Evolutionary conservation across 768 basidiomycete genomes (phyloP).

Genomic region (Cytidiella melzeri): DNA sequence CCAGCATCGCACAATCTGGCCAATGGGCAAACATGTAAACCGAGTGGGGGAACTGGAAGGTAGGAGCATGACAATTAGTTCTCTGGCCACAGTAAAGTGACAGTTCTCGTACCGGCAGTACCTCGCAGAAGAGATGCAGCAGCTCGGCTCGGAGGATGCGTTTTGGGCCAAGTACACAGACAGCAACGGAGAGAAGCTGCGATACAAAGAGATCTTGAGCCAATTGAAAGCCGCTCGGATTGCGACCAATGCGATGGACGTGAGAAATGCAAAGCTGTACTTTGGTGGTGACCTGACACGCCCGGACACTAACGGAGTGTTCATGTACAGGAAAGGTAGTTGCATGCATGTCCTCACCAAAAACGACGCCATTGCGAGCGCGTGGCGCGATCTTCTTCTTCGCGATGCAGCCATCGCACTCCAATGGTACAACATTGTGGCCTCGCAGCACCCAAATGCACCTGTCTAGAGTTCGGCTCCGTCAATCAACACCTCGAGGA

Average conservation of each 20-base stretch:
- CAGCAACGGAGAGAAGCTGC: constrained; percentile 2
- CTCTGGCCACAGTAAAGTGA: background rate
- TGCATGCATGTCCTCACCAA: constrained; percentile 7
- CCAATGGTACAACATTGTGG: background rate
- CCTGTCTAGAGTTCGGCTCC: no score
- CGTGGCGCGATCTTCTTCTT: constrained; percentile 9
- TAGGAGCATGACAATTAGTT: background rate
- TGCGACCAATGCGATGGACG: constrained; percentile 1
- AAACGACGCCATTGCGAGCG: constrained; percentile 8
- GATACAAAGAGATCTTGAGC: constrained; percentile 11
- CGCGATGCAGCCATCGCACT: background rate
- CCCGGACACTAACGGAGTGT: constrained; percentile 5
- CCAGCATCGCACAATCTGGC: background rate
- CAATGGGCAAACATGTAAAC: constrained; percentile 13
- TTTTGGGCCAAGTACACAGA: constrained; percentile 15
- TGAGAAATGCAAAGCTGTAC: constrained; percentile 8
- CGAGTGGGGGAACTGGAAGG: constrained; percentile 14
- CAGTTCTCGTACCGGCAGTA: constrained; percentile 3
- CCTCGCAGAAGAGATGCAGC: constrained; percentile 11
- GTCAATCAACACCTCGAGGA: background rate
- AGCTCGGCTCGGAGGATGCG: constrained; percentile 1
- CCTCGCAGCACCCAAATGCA: background rate
- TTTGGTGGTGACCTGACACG: constrained; percentile 9
- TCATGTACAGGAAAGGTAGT: constrained; percentile 9
- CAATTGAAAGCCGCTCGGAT: background rate